Evolutionary conservation across 2,329 filamentous ascomycete species (phyloP), one percentile per base, ranked within the genome.

Genomic region (Sporothrix phasma): DNA sequence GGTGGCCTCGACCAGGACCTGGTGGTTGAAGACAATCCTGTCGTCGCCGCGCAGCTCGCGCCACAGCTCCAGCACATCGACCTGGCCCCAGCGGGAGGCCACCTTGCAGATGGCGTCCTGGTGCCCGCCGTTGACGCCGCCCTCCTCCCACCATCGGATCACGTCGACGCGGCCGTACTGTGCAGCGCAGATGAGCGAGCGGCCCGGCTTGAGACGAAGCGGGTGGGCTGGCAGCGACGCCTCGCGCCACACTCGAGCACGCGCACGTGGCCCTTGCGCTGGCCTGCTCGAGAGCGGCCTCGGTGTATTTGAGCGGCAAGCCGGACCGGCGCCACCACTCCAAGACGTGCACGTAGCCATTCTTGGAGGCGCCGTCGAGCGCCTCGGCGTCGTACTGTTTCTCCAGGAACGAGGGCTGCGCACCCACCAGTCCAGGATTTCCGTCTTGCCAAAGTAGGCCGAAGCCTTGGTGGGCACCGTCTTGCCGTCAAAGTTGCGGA

Each of bases 201-300:
- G 92, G 47, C 92, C 92, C 0, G 92, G 89, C 69, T 92, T 91
- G 15, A 95, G 80, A 81, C 77, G 59, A 85, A 77, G 1, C 51
- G 31, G 59, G 41, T 43, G 56, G n/a, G 43, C 49, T 54, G 8
- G 61, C 47, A 65, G 59, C 13, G 83, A 84, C 0, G 87, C 86
- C 66, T 88, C 83, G 69, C 90, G 89, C 93, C 93, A 97, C 93
- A 97, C 70, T 95, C 88, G 1, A 97, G 81, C 0, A 97, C 91
- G 6, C 85, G 78, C n/a, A 96, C 80, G 68, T 94, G 89, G 7
- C 92, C 92, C 71, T 90, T 88, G 3, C 87, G 65, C 88, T 93
- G 34, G 93, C 92, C 71, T 92, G 88, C 74, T 97, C 93, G 19
- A 97, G 82, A 0, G 93, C 90, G 5, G 86, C 82, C 73, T 96